Percentiles rank a stretch among this genome's conserved stretches.
Evolutionary conservation across 352 stramenopile species (phyloP).

Genomic region (Sclerospora graminicola): DNA sequence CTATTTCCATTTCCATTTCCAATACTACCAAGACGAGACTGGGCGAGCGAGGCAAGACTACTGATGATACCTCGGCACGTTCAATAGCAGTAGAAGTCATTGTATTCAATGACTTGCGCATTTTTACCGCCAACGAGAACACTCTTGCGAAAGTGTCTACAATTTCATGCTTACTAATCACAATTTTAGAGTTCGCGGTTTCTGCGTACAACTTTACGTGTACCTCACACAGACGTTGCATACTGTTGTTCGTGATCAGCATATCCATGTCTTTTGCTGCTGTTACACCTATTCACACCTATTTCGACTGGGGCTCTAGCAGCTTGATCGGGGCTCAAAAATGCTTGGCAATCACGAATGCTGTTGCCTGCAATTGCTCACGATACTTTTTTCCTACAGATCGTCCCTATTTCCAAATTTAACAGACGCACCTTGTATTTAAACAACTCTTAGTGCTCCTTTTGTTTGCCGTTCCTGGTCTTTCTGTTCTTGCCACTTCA

Average conservation of each 20-base stretch:
- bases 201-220: constrained; percentile 62
- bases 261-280: constrained; percentile 25
- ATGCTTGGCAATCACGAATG: constrained; percentile 50
- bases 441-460: constrained; percentile 66
- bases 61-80: constrained; percentile 35
- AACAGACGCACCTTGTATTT: constrained; percentile 80
- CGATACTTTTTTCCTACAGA: constrained; percentile 80
- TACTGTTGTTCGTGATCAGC: constrained; percentile 62
- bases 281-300: constrained; percentile 1
- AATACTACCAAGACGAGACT: constrained; percentile 49
- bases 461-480: constrained; percentile 57
- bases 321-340: constrained; percentile 36
- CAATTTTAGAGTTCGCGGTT: constrained; percentile 32
- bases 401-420: constrained; percentile 74
- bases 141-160: constrained; percentile 55
- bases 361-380: constrained; percentile 92
- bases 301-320: constrained; percentile 9
- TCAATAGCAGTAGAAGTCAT: constrained; percentile 35
- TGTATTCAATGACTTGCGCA: constrained; percentile 59
- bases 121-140: constrained; percentile 56
- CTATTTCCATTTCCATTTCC: constrained; percentile 14
- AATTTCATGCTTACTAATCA: constrained; percentile 32
- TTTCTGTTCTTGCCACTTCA: constrained; percentile 80
- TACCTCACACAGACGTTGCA: constrained; percentile 60
- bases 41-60: constrained; percentile 55